phyloP scores from a whole-genome alignment of 116 monocot genomes.

The Papilionanthe hybrid region DNA sequence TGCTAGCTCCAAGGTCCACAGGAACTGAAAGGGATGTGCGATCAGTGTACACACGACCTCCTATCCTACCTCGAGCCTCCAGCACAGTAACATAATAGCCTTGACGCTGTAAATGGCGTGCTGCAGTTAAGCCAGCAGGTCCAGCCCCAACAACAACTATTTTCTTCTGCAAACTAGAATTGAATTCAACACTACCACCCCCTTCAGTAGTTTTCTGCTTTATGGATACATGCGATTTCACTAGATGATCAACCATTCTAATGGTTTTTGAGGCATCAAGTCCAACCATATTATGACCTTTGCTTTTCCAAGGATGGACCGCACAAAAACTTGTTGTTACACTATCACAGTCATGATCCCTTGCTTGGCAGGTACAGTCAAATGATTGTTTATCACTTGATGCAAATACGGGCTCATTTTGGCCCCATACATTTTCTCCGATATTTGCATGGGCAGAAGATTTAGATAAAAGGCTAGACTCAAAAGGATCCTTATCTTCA shows the following conservation, averaged over 20 bases:
- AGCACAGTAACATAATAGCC: conserved; percentile 84
- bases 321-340: conserved; percentile 8
- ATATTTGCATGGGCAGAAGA: background rate
- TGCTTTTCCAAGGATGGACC: background rate
- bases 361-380: background rate
- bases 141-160: conserved; percentile 91
- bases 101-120: conserved; percentile 89
- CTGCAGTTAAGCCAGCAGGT: conserved; percentile 93
- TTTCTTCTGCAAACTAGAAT: conserved; percentile 30
- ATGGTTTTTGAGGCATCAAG: background rate
- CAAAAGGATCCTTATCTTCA: background rate
- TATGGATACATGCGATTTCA: conserved; percentile 10
- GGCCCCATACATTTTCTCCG: conserved; percentile 6
- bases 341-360: conserved; percentile 1
- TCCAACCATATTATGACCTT: background rate
- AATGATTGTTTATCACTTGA: conserved; percentile 15
- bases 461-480: conserved; percentile 7
- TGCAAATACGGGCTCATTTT: conserved; percentile 9
- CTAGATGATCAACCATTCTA: conserved; percentile 8
- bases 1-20: conserved; percentile 99
- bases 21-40: conserved; percentile 90
- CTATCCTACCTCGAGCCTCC: conserved; percentile 89
- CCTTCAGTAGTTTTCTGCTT: conserved; percentile 2
- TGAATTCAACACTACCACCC: conserved; percentile 16
- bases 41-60: conserved; percentile 94